Evolutionary conservation across 176 grass and related monocot species (phyloP).

Genomic region (Bothriochloa decipiens): DNA sequence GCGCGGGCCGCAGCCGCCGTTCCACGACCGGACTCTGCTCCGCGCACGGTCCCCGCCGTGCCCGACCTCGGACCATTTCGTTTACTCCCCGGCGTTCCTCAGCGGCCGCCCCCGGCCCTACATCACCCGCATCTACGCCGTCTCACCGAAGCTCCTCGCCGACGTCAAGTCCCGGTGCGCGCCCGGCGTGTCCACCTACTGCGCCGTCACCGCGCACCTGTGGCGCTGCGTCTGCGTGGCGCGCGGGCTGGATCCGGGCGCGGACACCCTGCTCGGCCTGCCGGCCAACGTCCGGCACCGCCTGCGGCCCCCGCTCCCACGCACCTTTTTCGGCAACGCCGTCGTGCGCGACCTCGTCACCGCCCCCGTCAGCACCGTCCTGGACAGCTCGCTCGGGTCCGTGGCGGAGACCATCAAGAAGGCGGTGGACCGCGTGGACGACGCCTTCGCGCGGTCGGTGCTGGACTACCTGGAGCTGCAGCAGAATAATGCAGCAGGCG

Average conservation of each 20-base stretch:
- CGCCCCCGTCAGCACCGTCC: neutral
- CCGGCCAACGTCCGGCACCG: constrained; percentile 56
- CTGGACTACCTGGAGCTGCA: constrained; percentile 37
- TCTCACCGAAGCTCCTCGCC: constrained; percentile 38
- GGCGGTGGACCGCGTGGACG: constrained; percentile 23
- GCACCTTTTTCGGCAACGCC: constrained; percentile 60
- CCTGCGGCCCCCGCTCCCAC: constrained; percentile 44
- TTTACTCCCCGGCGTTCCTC: constrained; percentile 40
- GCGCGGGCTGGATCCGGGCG: constrained; percentile 32
- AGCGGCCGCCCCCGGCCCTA: constrained; percentile 17
- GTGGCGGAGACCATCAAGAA: neutral
- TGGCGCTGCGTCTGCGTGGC: constrained; percentile 59
- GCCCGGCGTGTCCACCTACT: constrained; percentile 53
- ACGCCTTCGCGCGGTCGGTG: constrained; percentile 25
- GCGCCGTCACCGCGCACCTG: constrained; percentile 53
- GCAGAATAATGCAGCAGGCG: neutral
- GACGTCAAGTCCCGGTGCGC: constrained; percentile 41
- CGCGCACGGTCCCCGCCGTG: constrained; percentile 37
- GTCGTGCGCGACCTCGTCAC: constrained; percentile 50
- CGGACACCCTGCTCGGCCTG: constrained; percentile 47
- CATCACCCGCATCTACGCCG: constrained; percentile 48
- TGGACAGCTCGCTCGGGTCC: neutral
- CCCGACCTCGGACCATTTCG: constrained; percentile 45
- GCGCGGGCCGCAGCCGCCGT: constrained; percentile 28
- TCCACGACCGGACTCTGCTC: constrained; percentile 56